Percentiles rank a stretch among this genome's conserved stretches.
phyloP scores from a whole-genome alignment of 2,329 filamentous ascomycete genomes.

The Verticillium dahliae region DNA sequence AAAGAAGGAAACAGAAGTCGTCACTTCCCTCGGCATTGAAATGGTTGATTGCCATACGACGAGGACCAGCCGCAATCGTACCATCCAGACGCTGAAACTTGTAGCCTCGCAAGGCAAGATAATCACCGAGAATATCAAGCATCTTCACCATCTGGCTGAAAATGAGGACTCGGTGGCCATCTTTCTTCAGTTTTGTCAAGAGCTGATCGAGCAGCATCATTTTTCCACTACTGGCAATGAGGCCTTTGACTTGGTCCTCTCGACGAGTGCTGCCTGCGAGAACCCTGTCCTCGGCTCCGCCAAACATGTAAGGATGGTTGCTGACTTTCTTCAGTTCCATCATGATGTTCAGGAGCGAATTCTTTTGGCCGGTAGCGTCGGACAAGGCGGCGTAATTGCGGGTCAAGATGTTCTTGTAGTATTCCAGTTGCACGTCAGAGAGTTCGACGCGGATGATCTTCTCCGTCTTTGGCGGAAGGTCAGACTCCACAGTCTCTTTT shows the following conservation, averaged over 20 bases:
- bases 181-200: slow-evolving; percentile 86
- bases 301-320: slow-evolving; percentile 98
- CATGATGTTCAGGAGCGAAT: slow-evolving; percentile 95
- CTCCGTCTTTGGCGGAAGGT: slow-evolving; percentile 92
- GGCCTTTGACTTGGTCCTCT: slow-evolving; percentile 83
- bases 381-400: slow-evolving; percentile 93
- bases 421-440: slow-evolving; percentile 92
- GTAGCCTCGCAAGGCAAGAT: slow-evolving; percentile 87
- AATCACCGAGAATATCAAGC: slow-evolving; percentile 92
- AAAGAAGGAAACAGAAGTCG: slow-evolving; percentile 94
- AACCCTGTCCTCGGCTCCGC: slow-evolving; percentile 85
- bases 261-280: slow-evolving; percentile 72
- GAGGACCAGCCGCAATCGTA: slow-evolving; percentile 81
- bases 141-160: slow-evolving; percentile 99
- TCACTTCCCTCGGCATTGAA: slow-evolving; percentile 96
- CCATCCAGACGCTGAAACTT: slow-evolving; percentile 93
- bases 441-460: slow-evolving; percentile 98
- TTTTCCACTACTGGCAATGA: slow-evolving; percentile 96
- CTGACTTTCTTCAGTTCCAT: slow-evolving; percentile 99
- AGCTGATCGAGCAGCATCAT: slow-evolving; percentile 98
- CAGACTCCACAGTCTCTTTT: slow-evolving; percentile 95
- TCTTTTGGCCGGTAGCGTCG: slow-evolving; percentile 86
- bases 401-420: slow-evolving; percentile 98
- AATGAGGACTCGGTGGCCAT: slow-evolving; percentile 92
- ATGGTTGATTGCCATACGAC: slow-evolving; percentile 93